Conservation (phyloP, 2,329 filamentous ascomycete species). For the Phyllosticta citribraziliensis region DNA sequence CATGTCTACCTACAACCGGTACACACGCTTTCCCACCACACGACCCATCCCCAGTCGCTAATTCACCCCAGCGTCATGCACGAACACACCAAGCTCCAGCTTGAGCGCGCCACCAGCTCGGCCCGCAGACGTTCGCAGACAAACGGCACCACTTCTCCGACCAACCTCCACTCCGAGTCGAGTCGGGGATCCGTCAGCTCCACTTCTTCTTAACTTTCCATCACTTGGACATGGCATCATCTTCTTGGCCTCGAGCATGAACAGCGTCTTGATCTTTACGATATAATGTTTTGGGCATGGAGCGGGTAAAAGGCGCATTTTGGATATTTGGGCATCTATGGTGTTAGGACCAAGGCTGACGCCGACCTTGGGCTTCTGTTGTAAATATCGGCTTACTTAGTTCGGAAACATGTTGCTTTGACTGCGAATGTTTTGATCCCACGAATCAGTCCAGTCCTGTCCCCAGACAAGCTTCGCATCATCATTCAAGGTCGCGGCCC, state of each 20-base stretch:
- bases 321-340: background rate
- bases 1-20: slow-evolving; percentile 37
- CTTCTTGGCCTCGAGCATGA: background rate
- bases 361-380: background rate
- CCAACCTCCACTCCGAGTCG: slow-evolving; percentile 15
- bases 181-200: slow-evolving; percentile 20
- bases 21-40: slow-evolving; percentile 8
- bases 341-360: background rate
- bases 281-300: background rate
- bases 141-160: background rate
- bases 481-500: background rate
- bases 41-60: background rate
- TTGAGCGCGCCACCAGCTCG: slow-evolving; percentile 35
- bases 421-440: background rate
- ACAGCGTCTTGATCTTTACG: background rate
- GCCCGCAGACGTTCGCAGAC: slow-evolving; percentile 30
- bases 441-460: background rate
- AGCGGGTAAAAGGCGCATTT: background rate
- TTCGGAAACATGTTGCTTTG: background rate
- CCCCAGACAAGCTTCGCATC: background rate
- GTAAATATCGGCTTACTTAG: background rate
- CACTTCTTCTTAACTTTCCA: background rate
- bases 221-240: background rate
- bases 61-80: slow-evolving; percentile 34
- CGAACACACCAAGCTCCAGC: slow-evolving; percentile 41